These are phyloP conservation scores for Jasminum sambac DNA, from an alignment of 257 asterid genomes.

Conservation along the genomic window DNA sequence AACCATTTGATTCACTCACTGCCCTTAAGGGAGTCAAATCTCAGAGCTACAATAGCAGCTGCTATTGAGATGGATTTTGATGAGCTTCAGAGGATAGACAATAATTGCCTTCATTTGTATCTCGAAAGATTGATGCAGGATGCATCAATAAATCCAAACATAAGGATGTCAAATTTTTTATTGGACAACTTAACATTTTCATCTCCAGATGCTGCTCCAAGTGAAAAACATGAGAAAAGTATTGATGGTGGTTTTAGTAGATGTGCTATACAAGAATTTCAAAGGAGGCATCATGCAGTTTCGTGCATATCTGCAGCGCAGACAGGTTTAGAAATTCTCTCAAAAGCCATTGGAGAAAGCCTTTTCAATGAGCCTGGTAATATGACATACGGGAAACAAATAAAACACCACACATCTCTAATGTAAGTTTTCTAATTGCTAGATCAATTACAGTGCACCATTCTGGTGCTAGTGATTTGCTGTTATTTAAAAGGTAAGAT, in stretches of 20 bases:
- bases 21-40: constrained; percentile 64
- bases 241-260: constrained; percentile 39
- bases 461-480: not conserved
- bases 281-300: constrained; percentile 46
- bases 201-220: constrained; percentile 22
- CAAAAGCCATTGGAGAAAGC: constrained; percentile 34
- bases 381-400: constrained; percentile 26
- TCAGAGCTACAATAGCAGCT: constrained; percentile 55
- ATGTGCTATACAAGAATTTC: constrained; percentile 44
- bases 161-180: constrained; percentile 20
- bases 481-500: not conserved
- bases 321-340: constrained; percentile 46
- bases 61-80: constrained; percentile 59
- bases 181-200: constrained; percentile 26
- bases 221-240: constrained; percentile 23
- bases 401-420: constrained; percentile 25
- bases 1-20: constrained; percentile 52
- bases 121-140: constrained; percentile 37
- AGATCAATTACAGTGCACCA: not conserved
- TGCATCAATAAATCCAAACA: constrained; percentile 24
- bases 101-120: constrained; percentile 36
- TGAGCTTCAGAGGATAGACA: constrained; percentile 31
- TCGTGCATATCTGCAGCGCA: constrained; percentile 46
- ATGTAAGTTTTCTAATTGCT: constrained; percentile 40
- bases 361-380: constrained; percentile 32